Evolutionary conservation across 1,139 yeast species (phyloP), one percentile per base, ranked within the genome.

Genomic region (Torulaspora globosa): DNA sequence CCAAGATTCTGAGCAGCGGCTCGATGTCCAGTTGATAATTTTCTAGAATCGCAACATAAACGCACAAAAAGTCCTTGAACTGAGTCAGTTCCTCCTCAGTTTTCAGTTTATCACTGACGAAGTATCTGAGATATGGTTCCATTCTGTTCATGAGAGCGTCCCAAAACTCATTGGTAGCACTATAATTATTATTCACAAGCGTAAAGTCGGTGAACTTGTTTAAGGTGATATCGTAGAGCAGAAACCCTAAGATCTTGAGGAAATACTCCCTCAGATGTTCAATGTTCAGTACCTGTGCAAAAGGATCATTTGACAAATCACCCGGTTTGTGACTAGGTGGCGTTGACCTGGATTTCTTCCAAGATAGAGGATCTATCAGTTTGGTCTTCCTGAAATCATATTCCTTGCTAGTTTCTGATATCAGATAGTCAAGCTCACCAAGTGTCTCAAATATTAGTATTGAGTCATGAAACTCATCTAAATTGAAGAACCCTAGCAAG

Each of bases 391-490:
- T 84, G 48, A 82, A 77, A 51, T 78, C 73, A 70, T 92, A 74
- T 63, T 88, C 96, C 52, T 80, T 84, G 48, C 80, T 78, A 57
- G 84, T 83, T 49, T 80, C 79, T 23, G 73, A 71, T 38, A 79
- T 73, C 44, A 92, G 74, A 43, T 75, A 74, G 6, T 78, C 80
- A 7, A 75, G 69, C 60, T 83, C 84, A 39, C 83, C 80, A 43
- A 90, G 72, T 5, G 90, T 82, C 46, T 80, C 79, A 61, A 84
- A 90, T 0, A 92, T 95, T 58, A 90, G 72, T 19, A 87, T 78
- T 5, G 95, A 83, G 66, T 92, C 97, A 63, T 80, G 86, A 19
- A 92, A 71, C 10, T 89, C 84, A 12, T 81, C 75, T 44, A 89
- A 67, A 47, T 82, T 81, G 27, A 69, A 64, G 46, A 62, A 60